These are phyloP conservation scores for Picea glauca DNA, from an alignment of 75 land plant species.

Conservation along the genomic window DNA sequence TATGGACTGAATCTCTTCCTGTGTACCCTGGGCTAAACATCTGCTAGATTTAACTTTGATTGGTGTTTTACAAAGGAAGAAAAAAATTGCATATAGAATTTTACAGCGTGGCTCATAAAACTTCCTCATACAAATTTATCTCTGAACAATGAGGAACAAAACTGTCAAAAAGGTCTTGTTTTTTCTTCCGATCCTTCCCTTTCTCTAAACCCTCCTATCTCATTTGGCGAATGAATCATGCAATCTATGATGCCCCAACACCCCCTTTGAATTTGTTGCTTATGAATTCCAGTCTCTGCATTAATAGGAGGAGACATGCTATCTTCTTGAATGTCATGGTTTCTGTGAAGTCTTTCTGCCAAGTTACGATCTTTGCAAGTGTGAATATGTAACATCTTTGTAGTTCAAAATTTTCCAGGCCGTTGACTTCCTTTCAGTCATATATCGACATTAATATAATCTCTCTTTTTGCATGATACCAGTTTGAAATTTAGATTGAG, in stretches of 20 bases:
- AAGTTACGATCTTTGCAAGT: background rate
- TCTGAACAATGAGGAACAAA: background rate
- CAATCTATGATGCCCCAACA: no score
- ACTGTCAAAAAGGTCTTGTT: background rate
- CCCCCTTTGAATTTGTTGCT: no score
- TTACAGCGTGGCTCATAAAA: no score
- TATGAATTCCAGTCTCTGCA: no score
- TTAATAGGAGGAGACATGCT: no score
- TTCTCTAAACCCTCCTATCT: background rate
- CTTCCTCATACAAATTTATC: background rate
- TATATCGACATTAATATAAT: background rate
- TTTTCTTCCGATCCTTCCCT: background rate
- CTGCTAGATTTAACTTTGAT: background rate
- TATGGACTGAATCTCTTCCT: constrained; percentile 13
- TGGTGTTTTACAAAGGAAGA: background rate
- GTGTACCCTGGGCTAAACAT: background rate
- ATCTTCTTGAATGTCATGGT: background rate
- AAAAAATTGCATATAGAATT: no score
- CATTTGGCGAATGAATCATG: background rate
- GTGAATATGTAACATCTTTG: background rate
- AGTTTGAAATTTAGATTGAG: background rate
- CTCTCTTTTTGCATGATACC: background rate
- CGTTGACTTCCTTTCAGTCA: background rate
- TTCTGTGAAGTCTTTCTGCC: background rate
- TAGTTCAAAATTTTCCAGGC: background rate